Conservation (phyloP, 495 filamentous ascomycete genomes). For the Penicillium argentinense region DNA sequence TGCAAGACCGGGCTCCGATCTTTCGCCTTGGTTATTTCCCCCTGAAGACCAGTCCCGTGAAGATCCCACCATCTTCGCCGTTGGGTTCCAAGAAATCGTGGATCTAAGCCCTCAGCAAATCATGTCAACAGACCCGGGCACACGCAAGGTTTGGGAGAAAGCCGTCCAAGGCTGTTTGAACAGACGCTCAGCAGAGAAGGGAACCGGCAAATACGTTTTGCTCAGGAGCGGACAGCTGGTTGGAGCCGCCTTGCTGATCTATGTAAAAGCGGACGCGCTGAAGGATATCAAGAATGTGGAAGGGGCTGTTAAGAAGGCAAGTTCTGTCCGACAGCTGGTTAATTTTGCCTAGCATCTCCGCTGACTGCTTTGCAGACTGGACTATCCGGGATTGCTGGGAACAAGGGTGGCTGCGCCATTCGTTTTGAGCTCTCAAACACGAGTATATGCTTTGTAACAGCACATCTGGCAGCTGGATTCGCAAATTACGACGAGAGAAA, state of each 20-base stretch:
- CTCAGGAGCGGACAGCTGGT: conserved; percentile 92
- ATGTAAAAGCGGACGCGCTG: conserved; percentile 75
- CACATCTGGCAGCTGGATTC: conserved; percentile 95
- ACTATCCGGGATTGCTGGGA: conserved; percentile 94
- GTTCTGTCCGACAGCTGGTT: conserved; percentile 3
- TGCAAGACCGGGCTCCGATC: conserved; percentile 71
- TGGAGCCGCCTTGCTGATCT: conserved; percentile 87
- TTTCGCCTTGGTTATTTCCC: conserved; percentile 81
- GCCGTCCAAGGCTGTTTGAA: conserved; percentile 80
- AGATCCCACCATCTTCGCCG: conserved; percentile 63
- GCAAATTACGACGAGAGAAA: conserved; percentile 97
- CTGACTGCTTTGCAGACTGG: conserved; percentile 61
- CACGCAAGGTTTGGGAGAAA: conserved; percentile 81
- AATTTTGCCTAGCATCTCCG: too few relatives aligned
- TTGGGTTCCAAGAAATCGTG: conserved; percentile 98
- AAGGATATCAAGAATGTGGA: conserved; percentile 92
- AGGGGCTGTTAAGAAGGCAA: conserved; percentile 85
- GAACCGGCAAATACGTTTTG: conserved; percentile 78
- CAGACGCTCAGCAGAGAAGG: conserved; percentile 55
- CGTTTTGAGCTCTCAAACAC: conserved; percentile 94
- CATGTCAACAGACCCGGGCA: conserved; percentile 92
- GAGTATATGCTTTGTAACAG: conserved; percentile 91
- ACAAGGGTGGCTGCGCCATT: conserved; percentile 97
- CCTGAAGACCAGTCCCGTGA: conserved; percentile 40
- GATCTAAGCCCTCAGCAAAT: conserved; percentile 96